Evolutionary conservation across 805 yeast genomes (phyloP), one percentile per base, ranked within the genome.

Genomic region (Cephaloascus fragrans): DNA sequence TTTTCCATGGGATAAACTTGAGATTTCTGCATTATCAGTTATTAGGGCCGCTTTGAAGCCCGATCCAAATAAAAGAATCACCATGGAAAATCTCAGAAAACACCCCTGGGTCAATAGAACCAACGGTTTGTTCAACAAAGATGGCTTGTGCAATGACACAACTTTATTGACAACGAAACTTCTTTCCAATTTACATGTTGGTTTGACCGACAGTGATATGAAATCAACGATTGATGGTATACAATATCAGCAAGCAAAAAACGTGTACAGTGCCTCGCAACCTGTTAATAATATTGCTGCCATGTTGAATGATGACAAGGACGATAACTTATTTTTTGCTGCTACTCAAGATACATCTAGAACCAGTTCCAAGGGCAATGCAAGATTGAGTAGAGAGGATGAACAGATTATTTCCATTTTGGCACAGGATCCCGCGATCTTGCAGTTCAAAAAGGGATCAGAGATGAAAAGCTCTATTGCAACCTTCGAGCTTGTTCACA

Each of bases 81-180:
- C 63, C 0, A 41, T 77, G 36, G 56, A 55, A 0, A 59, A 52
- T n/a, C 55, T 79, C 3, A 55, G 65, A 37, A 49, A 53, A 4
- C 83, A 78, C 47, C 72, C 72, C 3, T 81, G 87, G 87, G 68
- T 73, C 32, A 55, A 61, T 12, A 55, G 64, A 37, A 53, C 58
- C 6, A 69, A 73, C 45, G 49, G 57, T 3, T 64, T 75, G 33
- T 60, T 73, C 12, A 62, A 68, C 34, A 49, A 55, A 2, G 34
- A 42, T 3, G 83, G 80, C 0, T 48, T 67, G 42, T 79, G 85
- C 47, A 64, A 58, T 18, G 75, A 80, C 46, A 73, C 85, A 2
- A 45, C 63, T 4, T 51, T 61, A 15, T 55, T 81, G 23, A 75
- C 82, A 1, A 62, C 73, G 3, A 65, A 65, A 39, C 49, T 81